Evolutionary conservation across 2,329 filamentous ascomycete species (phyloP), one percentile per base, ranked within the genome.

Genomic region (Thielaviopsis punctulata): DNA sequence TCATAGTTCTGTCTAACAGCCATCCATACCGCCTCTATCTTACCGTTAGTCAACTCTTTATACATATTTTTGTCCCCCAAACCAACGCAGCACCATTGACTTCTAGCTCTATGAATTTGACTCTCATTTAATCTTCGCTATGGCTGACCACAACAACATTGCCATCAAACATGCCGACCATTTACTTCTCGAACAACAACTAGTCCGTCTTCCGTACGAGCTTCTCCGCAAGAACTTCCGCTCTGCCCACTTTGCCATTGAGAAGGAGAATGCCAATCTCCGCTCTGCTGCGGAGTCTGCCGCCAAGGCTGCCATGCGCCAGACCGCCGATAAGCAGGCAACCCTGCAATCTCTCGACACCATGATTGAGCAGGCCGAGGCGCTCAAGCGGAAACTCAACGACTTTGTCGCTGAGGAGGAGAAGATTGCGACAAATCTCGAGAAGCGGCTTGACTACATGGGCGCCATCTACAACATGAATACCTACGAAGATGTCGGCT

Each of bases 171-270:
- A 85, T 59, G 80, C 81, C 60, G 79, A 79, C 57, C 85, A 90
- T 62, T 74, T 89, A 47, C 75, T 89, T 54, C 78, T 90, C 52
- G 92, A 98, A 63, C 90, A 96, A 76, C 84, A 90, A 3, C 84
- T 96, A 58, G 80, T 98, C 59, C 87, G 89, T 30, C 79, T 96
- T 21, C 92, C 92, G 18, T 84, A 90, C 67, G 92, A 96, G 64
- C 83, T 95, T 53, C 81, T 93, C 21, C 84, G 88, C 52, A 90
- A 92, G 65, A 96, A 94, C 69, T 93, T 96, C 69, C 92, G 94
- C 61, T 80, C 82, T 3, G 84, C 84, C 44, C 85, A 88, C 64
- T 80, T 83, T 62, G 72, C 78, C 57, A 77, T 88, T 64, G 85
- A 90, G 63, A 82, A 81, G 62, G 79, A 85, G 59, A 79, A 77